Conservation (phyloP, 148 eudicot species). For the Dianthus caryophyllus region DNA sequence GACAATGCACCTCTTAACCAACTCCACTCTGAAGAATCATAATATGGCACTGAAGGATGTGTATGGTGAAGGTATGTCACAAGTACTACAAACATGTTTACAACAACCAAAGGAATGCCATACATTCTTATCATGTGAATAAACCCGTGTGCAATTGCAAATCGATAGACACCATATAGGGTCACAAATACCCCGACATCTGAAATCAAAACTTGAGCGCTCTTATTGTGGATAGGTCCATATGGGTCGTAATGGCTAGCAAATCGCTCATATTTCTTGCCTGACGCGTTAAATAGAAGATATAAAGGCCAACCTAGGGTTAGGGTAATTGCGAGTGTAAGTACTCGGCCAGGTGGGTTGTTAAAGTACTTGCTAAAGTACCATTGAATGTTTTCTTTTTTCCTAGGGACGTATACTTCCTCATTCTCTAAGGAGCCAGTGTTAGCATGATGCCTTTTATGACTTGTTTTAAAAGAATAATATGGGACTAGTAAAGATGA, state of each 20-base stretch:
- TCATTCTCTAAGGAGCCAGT: slow-evolving; percentile 12
- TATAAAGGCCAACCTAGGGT: slow-evolving; percentile 23
- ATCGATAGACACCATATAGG: not conserved
- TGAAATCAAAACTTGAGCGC: slow-evolving; percentile 37
- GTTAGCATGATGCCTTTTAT: slow-evolving; percentile 10
- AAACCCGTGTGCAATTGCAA: slow-evolving; percentile 16
- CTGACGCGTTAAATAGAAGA: slow-evolving; percentile 44
- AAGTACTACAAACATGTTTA: slow-evolving; percentile 49
- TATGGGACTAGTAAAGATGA: slow-evolving; percentile 5
- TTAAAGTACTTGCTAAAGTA: slow-evolving; percentile 36
- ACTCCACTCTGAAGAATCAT: slow-evolving; percentile 42
- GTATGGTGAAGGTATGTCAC: slow-evolving; percentile 57
- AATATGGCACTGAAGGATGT: slow-evolving; percentile 53
- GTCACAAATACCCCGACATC: slow-evolving; percentile 30
- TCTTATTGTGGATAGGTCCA: slow-evolving; percentile 51
- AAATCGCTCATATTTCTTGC: slow-evolving; percentile 41
- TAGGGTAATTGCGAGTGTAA: slow-evolving; percentile 11
- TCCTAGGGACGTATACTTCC: slow-evolving; percentile 36
- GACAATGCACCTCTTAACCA: slow-evolving; percentile 45
- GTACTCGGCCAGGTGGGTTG: slow-evolving; percentile 53
- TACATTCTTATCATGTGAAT: slow-evolving; percentile 37
- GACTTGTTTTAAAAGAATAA: slow-evolving; percentile 9
- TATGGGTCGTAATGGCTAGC: slow-evolving; percentile 56
- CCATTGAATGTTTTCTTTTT: slow-evolving; percentile 25
- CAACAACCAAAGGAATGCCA: slow-evolving; percentile 41